Evolutionary conservation across 768 basidiomycete genomes (phyloP), one percentile per base, ranked within the genome.

Genomic region (Boletus sp.): DNA sequence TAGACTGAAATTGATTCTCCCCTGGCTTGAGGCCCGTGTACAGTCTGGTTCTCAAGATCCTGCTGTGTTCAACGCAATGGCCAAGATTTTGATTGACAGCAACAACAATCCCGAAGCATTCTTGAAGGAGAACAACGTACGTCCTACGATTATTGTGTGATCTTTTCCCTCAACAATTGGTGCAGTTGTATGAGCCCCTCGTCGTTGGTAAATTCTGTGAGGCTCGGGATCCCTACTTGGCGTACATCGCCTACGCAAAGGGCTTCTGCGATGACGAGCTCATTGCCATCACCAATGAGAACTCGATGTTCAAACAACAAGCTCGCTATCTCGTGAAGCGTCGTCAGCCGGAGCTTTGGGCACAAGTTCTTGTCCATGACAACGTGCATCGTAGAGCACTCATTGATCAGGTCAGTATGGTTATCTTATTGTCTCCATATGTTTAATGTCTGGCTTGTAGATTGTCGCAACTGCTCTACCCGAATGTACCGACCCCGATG

Each of bases 271-370:
- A 99, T 60, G 93, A 98, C 6, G 97, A 99, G 72, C 82, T 99
- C 55, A 95, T 99, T 66, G 72, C 84, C 21, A 96, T 99, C 70
- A 98, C 97, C 45, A 98, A 98, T 68, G 95, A 96, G 61, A 99
- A 99, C 77, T 87, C 94, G 13, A 99, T 99, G 97, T 99, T 95
- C 83, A 99, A 98, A 75, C 96, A 99, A 66, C 97, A 98, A 73
- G 92, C 97, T 49, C 88, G 97, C 29, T 99, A 99, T 74, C 84
- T 99, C 54, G 91, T 98, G 67, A 97, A 95, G 74, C 87, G 97
- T 63, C 91, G 97, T 57, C 86, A 92, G 57, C 84, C 90, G 15
- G 97, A 98, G 57, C 83, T 99, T 30, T 99, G 97, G 97, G 84
- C 88, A 2, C 93, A 98, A 73, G 97, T 99, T 34, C 85, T 99